Evolutionary conservation across 129 eudicot species (phyloP), one percentile per base, ranked within the genome.

Genomic region (Lactuca sativa): DNA sequence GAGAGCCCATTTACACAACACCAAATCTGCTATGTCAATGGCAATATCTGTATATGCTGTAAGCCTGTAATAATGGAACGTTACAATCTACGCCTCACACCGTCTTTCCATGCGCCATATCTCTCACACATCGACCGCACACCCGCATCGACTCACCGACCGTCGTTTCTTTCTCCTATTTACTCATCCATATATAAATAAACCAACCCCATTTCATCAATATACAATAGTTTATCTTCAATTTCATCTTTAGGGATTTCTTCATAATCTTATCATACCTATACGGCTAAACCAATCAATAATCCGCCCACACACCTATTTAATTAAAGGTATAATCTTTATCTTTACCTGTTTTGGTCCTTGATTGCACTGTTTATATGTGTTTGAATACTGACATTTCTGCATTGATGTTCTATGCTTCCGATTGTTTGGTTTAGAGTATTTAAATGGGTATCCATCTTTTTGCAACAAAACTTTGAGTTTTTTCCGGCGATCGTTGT

Each of bases 81-180:
- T 41, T 64, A 32, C 78, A 41, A 74, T 74, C 72, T 62, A 73
- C 79, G 66, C 69, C 72, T 63, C 47, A 64, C 79, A 65, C 79
- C 74, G 64, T 66, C 75, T 54, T 67, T 73, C 63, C 78, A 73
- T 68, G 66, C 78, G 68, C 82, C 82, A 65, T 56, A 59, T 58
- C 76, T 18, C 74, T 15, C 70, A 59, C 70, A 60, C 43, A 56
- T 68, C 67, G 52, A 47, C 52, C 70, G 53, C 70, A 60, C 43
- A 56, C 56, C 67, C 70, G 41, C 43, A 38, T 68, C 67, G 79
- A 66, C 73, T 41, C 56, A 65, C 78, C 70, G 52, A 72, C 74
- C 78, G 14, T 57, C 64, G 62, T 49, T 53, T 48, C 53, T 56
- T 59, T 72, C 55, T 47, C 63, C 5, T 68, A 60, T 25, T 67